Conservation (phyloP, 129 eudicot genomes). For the Flaveria ramosissima region DNA sequence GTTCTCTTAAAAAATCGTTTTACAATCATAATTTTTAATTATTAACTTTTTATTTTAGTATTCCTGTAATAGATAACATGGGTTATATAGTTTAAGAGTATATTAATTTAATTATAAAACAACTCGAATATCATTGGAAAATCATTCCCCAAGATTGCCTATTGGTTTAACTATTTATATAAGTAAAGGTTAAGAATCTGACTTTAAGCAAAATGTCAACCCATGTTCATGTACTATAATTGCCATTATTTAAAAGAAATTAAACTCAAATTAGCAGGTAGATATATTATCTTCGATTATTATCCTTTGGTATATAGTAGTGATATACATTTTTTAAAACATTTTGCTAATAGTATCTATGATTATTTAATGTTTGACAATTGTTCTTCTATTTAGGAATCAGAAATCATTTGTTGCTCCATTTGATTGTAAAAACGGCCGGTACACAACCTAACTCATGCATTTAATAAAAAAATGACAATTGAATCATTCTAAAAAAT, state of each 20-base stretch:
- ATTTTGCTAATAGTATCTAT: background rate
- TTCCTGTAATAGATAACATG: background rate
- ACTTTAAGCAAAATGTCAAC: constrained; percentile 33
- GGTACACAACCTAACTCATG: no score
- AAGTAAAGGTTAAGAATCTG: constrained; percentile 9
- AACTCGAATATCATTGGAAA: background rate
- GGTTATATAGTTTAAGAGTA: background rate
- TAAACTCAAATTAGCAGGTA: background rate
- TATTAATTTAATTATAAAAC: background rate
- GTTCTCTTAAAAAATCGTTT: no score
- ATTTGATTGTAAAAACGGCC: background rate
- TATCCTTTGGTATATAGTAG: background rate
- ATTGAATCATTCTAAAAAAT: no score
- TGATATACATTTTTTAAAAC: background rate
- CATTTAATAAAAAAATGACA: no score
- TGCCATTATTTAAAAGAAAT: background rate
- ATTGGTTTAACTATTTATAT: background rate
- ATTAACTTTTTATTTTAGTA: no score
- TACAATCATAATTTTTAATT: no score
- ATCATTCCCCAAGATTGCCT: constrained; percentile 12
- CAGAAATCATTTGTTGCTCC: background rate
- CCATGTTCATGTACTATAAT: constrained; percentile 18
- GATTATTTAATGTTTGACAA: background rate
- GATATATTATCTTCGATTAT: background rate
- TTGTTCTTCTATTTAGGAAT: background rate